Percentiles rank a stretch among this genome's conserved stretches.
Conservation (phyloP, 1,139 yeast genomes). For the Saccharomyces hybrid region DNA sequence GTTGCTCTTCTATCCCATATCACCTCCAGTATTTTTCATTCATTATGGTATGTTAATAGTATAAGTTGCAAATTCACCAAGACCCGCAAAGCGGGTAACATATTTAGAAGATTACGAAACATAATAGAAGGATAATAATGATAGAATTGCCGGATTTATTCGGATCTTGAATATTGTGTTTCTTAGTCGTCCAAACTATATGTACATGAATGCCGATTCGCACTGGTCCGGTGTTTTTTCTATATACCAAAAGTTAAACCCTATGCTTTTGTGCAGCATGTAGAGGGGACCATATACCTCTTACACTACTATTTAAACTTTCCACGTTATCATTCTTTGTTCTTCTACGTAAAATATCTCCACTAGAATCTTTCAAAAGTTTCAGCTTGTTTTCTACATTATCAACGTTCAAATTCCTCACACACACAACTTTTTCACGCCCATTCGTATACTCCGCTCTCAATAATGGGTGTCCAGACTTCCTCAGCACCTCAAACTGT, state of each 20-base stretch:
- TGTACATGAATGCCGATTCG: not conserved
- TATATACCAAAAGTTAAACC: constrained; percentile 35
- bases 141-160: too few species aligned
- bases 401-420: constrained; percentile 48
- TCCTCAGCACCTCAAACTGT: constrained; percentile 60
- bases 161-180: not conserved
- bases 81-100: too few species aligned
- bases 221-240: not conserved
- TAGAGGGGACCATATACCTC: constrained; percentile 98
- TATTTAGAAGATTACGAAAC: too few species aligned
- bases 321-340: constrained; percentile 69
- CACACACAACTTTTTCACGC: constrained; percentile 49
- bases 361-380: constrained; percentile 50
- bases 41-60: too few species aligned
- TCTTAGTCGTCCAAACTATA: not conserved
- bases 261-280: constrained; percentile 68
- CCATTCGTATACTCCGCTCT: constrained; percentile 54
- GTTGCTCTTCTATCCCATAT: too few species aligned
- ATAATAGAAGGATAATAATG: too few species aligned
- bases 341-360: constrained; percentile 47
- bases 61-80: too few species aligned
- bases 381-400: constrained; percentile 48
- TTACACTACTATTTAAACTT: constrained; percentile 72
- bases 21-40: too few species aligned
- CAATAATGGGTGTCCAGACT: constrained; percentile 76